Evolutionary conservation across 805 yeast genomes (phyloP), one percentile per base, ranked within the genome.

Genomic region (Jamesozyma jinghongensis): DNA sequence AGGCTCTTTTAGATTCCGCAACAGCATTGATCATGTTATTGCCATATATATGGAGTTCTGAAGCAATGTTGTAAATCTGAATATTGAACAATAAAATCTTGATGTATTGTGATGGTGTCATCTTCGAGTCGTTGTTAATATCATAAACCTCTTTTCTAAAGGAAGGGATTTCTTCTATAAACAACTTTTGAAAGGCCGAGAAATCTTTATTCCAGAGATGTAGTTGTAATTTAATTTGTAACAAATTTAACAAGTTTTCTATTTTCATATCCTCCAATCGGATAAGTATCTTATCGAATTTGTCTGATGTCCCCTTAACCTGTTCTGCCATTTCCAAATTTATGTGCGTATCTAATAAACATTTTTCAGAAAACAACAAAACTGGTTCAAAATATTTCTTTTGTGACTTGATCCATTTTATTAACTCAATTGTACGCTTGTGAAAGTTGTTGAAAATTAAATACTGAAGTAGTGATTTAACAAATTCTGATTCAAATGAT

Each of bases 1-100:
- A 59, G 1, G 78, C 65, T 10, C 69, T 62, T 42, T 73, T 78
- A 12, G 67, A 55, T 34, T 74, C 73, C 3, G 53, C 45, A 3
- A 66, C 51, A 5, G 65, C 43, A 3, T 44, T 52, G 2, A 45
- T 32, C 19, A 57, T 32, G 27, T 54, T 43, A 12, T 50, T 41
- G 2, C 38, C 34, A 7, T 35, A 5, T 10, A 47, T 19, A 18
- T 57, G 57, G 11, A 59, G 34, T 18, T 35, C 37, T 2, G 62
- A 54, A 8, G 58, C 50, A 3, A 49, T 34, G 5, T 35, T 38
- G 28, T 47, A 42, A 14, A 57, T 34, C 2, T 45, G 40, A 3
- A 58, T 48, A 40, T 58, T 61, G 28, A 62, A 57, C n/a, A 59
- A 32, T 19, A 62, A 32, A n/a, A 57, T 39, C 34, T 47, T 48